Base-by-base conservation (phyloP, 441 rosid species). In the Gossypium laxum region DNA sequence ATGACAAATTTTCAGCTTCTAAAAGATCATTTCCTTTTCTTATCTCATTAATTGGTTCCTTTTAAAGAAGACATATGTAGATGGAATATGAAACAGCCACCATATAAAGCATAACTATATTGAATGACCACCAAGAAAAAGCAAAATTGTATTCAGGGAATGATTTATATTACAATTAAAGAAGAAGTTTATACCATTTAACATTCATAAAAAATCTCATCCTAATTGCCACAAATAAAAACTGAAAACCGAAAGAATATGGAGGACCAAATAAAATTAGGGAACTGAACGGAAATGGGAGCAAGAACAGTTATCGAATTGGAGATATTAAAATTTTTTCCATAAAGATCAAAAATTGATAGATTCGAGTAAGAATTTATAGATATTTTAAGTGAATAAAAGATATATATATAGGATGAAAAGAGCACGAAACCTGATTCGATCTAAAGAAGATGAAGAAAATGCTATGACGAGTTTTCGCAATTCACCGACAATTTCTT, bases 401-500 rank as follows among this genome's bases (percentile, higher is more conserved):
- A 56, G 4, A 54, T 14, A 2, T 5, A 54, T 14, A 2, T 1
- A 63, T 64, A 69, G 5, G 57, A 68, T 50, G 11, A 47, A 70
- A 66, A 26, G 71, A 67, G 30, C 32, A 12, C 28, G 32, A 67
- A 72, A 82, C 89, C 85, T 79, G 77, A 75, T 69, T 67, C 71
- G 83, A 79, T 77, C 41, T 34, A 34, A 34, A 34, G 41, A 34
- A 5, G 61, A 3, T 22, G 17, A 15, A 56, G 61, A 3, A 34
- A 34, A 34, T 34, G 41, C 41, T 34, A 6, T 6, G 41, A 34
- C 10, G 2, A 34, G 41, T 22, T 14, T 24, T 6, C 17, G 62
- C 34, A 24, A 12, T 22, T 57, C 62, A 24, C 34, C 62, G 32
- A 14, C 62, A 12, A 57, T 57, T 12, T 14, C 34, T 1, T 56